Percentiles rank a stretch among this genome's conserved stretches.
Conservation (phyloP, 2,329 filamentous ascomycete species). For the Neospermospora avenae region DNA sequence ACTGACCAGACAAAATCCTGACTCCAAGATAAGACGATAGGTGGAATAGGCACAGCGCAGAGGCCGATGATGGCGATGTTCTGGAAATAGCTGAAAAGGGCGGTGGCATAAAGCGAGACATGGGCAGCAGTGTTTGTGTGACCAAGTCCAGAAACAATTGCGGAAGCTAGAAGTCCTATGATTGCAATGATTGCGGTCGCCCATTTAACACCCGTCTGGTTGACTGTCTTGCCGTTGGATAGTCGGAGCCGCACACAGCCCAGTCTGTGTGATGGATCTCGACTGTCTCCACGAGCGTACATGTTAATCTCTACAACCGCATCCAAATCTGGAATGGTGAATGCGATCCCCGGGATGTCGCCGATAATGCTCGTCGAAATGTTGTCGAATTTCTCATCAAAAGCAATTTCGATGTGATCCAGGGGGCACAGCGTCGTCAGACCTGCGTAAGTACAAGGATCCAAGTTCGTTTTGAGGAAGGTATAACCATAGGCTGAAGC, state of each 20-base stretch:
- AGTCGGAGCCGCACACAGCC: slow-evolving; percentile 85
- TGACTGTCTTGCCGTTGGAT: slow-evolving; percentile 89
- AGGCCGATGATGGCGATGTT: slow-evolving; percentile 89
- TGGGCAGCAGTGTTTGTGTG: slow-evolving; percentile 94
- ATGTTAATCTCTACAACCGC: slow-evolving; percentile 79
- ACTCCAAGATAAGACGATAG: slow-evolving; percentile 88
- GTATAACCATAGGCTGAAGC: slow-evolving; percentile 81
- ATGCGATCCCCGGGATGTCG: slow-evolving; percentile 78
- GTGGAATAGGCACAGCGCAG: slow-evolving; percentile 75
- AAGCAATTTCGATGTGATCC: slow-evolving; percentile 70
- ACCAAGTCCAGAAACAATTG: slow-evolving; percentile 82
- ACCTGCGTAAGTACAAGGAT: slow-evolving; percentile 67
- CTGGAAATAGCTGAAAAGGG: slow-evolving; percentile 92
- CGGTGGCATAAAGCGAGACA: slow-evolving; percentile 87
- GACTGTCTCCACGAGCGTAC: slow-evolving; percentile 57
- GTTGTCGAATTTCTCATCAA: slow-evolving; percentile 9
- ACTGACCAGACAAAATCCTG: slow-evolving; percentile 98
- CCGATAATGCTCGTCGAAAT: slow-evolving; percentile 58
- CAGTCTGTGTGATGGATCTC: slow-evolving; percentile 48
- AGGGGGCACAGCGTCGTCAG: slow-evolving; percentile 84
- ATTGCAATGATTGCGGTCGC: slow-evolving; percentile 83
- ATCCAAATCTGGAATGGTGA: slow-evolving; percentile 87
- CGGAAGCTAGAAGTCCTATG: slow-evolving; percentile 77
- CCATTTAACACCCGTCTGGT: slow-evolving; percentile 87
- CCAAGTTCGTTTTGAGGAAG: slow-evolving; percentile 61